These are phyloP conservation scores for Entomortierella beljakovae DNA, from an alignment of 192 early-diverging fungal species.

Conservation along the genomic window DNA sequence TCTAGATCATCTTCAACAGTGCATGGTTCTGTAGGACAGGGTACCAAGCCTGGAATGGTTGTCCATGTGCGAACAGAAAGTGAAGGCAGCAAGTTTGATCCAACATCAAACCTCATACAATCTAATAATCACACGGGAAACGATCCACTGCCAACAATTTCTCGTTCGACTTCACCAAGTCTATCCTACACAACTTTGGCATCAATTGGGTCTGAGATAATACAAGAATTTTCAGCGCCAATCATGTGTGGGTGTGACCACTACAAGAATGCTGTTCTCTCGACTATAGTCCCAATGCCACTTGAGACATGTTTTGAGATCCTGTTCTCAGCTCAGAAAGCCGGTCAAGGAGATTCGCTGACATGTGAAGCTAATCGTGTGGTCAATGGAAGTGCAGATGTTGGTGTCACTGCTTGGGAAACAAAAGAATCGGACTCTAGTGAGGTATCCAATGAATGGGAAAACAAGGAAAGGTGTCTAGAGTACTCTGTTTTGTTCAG, in stretches of 20 bases:
- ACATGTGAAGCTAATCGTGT: background rate
- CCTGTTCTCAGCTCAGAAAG: conserved; percentile 15
- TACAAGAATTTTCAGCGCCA: background rate
- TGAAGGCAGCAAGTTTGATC: background rate
- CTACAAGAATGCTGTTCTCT: conserved; percentile 30
- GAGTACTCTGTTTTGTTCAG: conserved; percentile 34
- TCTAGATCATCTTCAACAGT: conserved; percentile 24
- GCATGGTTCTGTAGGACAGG: background rate
- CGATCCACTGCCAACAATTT: background rate
- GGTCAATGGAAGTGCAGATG: conserved; percentile 7
- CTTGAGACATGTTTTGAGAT: conserved; percentile 26
- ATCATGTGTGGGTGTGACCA: conserved; percentile 17
- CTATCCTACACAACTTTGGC: background rate
- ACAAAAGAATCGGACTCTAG: background rate
- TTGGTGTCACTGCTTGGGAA: conserved; percentile 15
- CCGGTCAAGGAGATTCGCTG: conserved; percentile 7
- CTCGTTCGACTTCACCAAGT: background rate
- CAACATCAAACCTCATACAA: too few relatives aligned
- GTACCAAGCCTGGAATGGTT: background rate
- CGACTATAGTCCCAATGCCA: conserved; percentile 19
- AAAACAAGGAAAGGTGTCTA: conserved; percentile 2
- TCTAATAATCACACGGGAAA: too few relatives aligned
- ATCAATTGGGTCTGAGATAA: background rate
- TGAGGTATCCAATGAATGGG: background rate
- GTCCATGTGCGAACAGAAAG: background rate